A percentile compares a stretch with the other conserved stretches of the same genome.
Conservation (phyloP, 2,329 filamentous ascomycete genomes). For the Aspergillus tamarii region DNA sequence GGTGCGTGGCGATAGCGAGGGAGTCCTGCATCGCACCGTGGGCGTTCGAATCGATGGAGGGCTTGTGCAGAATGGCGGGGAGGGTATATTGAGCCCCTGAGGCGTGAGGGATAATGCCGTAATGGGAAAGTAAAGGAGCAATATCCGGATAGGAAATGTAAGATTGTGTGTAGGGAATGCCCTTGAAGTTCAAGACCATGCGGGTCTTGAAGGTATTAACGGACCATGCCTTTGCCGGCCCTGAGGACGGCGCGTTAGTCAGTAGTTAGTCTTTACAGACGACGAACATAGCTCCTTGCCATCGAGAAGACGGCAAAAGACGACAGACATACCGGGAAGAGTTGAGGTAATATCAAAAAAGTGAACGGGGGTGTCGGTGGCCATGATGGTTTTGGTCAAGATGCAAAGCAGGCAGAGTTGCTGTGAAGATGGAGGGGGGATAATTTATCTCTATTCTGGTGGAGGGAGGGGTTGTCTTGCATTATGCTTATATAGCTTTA, state of each 20-base stretch:
- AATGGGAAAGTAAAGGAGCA: conserved; percentile 28
- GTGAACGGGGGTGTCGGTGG: conserved; percentile 31
- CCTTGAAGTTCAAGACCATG: conserved; percentile 31
- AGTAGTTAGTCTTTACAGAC: too few species aligned
- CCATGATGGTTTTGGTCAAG: conserved; percentile 20
- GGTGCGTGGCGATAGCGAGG: conserved; percentile 34
- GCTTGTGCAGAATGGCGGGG: conserved; percentile 37
- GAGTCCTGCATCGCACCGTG: conserved; percentile 38
- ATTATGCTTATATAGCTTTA: neutral
- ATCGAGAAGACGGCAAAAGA: neutral
- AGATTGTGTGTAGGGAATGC: conserved; percentile 30
- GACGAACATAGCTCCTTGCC: neutral
- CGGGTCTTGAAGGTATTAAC: conserved; percentile 31
- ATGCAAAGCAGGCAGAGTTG: neutral
- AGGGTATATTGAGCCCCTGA: conserved; percentile 31
- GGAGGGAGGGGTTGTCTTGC: neutral
- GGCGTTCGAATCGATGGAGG: conserved; percentile 26
- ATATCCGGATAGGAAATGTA: conserved; percentile 35
- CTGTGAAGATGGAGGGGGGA: neutral
- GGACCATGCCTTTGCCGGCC: conserved; percentile 34
- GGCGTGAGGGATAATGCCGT: conserved; percentile 27
- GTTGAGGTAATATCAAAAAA: conserved; percentile 38
- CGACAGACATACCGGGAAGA: conserved; percentile 28
- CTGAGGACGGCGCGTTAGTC: conserved; percentile 19
- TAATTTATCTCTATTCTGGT: neutral